Evolutionary conservation across 768 basidiomycete genomes (phyloP), one percentile per base, ranked within the genome.

Genomic region (Tricholomella constricta): DNA sequence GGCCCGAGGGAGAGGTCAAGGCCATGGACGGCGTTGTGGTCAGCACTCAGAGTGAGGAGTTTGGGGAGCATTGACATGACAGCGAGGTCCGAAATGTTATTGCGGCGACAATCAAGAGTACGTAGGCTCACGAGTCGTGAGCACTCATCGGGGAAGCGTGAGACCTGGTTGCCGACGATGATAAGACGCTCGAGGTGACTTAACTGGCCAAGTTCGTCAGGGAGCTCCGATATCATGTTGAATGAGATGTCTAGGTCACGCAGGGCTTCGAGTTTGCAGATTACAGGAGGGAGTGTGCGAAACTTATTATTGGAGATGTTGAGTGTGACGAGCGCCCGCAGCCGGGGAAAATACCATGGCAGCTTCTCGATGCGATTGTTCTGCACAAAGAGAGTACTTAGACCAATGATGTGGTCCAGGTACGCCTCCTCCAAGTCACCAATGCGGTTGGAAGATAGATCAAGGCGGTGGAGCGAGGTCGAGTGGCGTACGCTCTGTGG

Each of bases 221-320:
- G 94, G 1, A 98, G 79, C 44, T 86, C 82, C 0, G 81, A 77
- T 52, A 98, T 85, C 67, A 79, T 83, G 74, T 99, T 99, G 78
- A 98, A 98, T 0, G 97, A 98, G 34, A 97, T 77, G 62, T 98
- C 95, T 17, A 99, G 84, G 61, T 95, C 91, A 32, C 80, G 73
- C 17, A 99, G 81, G n/a, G 73, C 79, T 4, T 75, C 69, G 63
- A 98, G 82, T 55, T 86, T 76, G 67, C 82, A 85, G 23, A 99
- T 80, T 31, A 89, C 89, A 0, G 74, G 58, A 0, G 96, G 96
- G 45, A 98, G 77, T 6, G 63, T 64, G 25, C 79, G 80, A 68
- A 98, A 94, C 66, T 93, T 91, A 78, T 98, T 99, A 71, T 98
- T 98, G 48, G 94, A 96, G 52, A 98, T 88, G 71, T 97, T 96